Conservation (phyloP, 345 rosid species). For the Eucalyptus fibrosa region DNA sequence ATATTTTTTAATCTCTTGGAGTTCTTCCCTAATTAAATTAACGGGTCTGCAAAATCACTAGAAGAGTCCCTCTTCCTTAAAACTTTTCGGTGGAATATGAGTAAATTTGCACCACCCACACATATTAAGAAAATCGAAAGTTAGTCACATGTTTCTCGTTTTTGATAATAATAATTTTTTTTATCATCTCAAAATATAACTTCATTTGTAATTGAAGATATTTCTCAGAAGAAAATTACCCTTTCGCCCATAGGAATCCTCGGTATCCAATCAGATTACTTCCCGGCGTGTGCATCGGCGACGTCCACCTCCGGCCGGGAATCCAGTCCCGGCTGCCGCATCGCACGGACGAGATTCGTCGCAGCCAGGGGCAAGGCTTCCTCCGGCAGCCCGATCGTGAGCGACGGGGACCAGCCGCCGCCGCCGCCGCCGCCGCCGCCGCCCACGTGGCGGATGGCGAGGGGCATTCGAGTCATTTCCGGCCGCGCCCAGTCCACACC, state of each 20-base stretch:
- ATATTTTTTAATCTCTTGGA: fast-evolving
- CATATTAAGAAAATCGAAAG: neutral
- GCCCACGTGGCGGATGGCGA: neutral
- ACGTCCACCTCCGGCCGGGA: neutral
- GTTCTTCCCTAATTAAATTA: neutral
- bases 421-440: neutral
- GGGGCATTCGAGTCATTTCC: neutral
- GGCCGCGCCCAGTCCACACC: neutral
- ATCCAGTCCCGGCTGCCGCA: neutral
- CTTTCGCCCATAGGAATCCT: too few species aligned
- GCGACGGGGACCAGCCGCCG: neutral
- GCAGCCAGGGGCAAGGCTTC: neutral
- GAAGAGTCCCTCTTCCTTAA: neutral
- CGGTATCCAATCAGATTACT: too few species aligned
- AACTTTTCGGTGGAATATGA: neutral
- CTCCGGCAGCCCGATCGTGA: neutral
- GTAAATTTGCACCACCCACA: neutral
- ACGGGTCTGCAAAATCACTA: neutral
- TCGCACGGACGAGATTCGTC: neutral
- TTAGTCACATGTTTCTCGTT: neutral
- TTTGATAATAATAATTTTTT: neutral
- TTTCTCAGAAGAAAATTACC: neutral
- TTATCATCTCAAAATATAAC: neutral
- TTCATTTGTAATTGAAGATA: neutral
- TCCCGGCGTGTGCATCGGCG: neutral